These are phyloP conservation scores for Sedum album DNA, from an alignment of 164 flowering plant genomes.

Conservation along the genomic window DNA sequence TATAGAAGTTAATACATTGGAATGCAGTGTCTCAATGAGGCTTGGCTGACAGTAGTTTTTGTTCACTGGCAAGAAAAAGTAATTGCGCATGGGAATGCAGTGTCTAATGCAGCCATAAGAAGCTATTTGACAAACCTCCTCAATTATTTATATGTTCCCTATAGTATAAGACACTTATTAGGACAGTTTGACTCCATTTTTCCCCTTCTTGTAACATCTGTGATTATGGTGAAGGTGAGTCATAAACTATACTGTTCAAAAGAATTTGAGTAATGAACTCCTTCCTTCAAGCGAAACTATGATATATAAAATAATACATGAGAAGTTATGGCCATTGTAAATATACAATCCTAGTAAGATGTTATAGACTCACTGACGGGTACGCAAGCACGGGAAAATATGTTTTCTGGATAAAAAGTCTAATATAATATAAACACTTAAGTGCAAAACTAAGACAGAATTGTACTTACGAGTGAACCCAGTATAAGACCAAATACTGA, in stretches of 20 bases:
- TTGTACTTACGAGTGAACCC: background rate
- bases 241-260: background rate
- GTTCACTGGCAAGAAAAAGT: background rate
- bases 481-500: background rate
- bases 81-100: background rate
- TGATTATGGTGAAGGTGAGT: background rate
- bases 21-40: no score
- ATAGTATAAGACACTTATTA: background rate
- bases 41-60: background rate
- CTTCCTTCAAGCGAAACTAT: background rate
- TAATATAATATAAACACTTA: background rate
- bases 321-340: no score
- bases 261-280: background rate
- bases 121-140: background rate
- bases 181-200: background rate
- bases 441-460: background rate
- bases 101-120: background rate
- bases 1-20: no score
- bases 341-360: no score
- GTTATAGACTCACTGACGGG: background rate
- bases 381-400: background rate
- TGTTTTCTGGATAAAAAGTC: background rate
- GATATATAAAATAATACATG: background rate
- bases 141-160: background rate
- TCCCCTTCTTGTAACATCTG: background rate